Percentiles rank a stretch among this genome's conserved stretches.
phyloP scores from a whole-genome alignment of 2,329 filamentous ascomycete genomes.

The Aspergillus sp. region DNA sequence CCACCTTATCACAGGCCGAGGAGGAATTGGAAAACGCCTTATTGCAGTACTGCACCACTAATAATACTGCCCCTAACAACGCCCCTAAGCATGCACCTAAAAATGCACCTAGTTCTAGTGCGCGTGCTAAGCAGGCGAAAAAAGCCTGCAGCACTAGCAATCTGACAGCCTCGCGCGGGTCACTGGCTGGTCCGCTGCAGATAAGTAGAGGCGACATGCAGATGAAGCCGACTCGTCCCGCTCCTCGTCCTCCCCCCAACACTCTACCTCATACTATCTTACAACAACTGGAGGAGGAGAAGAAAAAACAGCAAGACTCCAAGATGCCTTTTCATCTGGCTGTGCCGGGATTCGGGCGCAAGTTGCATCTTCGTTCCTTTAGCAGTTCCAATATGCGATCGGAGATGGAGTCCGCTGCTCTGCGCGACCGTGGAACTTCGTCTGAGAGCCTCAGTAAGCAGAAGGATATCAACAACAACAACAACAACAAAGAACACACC shows the following conservation, averaged over 20 bases:
- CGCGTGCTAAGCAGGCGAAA: too few species aligned
- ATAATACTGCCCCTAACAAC: background rate
- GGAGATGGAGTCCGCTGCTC: constrained; percentile 4
- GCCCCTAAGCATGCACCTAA: too few species aligned
- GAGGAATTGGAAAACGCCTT: constrained; percentile 23
- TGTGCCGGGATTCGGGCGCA: constrained; percentile 12
- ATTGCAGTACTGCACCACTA: constrained; percentile 1
- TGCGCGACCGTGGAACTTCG: background rate
- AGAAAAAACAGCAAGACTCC: constrained; percentile 10
- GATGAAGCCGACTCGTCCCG: constrained; percentile 25
- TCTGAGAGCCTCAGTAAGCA: too few species aligned
- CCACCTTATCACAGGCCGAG: constrained; percentile 27
- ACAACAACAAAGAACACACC: background rate
- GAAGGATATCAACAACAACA: background rate
- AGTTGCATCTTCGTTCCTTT: constrained; percentile 12
- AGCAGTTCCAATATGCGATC: constrained; percentile 12
- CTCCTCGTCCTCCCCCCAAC: constrained; percentile 22
- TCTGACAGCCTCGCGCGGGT: constrained; percentile 6
- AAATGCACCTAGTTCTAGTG: too few species aligned
- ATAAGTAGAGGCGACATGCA: constrained; percentile 29
- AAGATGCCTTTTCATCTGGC: constrained; percentile 13
- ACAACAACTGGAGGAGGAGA: constrained; percentile 1
- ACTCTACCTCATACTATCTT: constrained; percentile 6
- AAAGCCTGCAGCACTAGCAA: too few species aligned
- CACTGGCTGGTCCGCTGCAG: constrained; percentile 24